Evolutionary conservation across 768 basidiomycete genomes (phyloP).

Genomic region (Tricholoma sp.): DNA sequence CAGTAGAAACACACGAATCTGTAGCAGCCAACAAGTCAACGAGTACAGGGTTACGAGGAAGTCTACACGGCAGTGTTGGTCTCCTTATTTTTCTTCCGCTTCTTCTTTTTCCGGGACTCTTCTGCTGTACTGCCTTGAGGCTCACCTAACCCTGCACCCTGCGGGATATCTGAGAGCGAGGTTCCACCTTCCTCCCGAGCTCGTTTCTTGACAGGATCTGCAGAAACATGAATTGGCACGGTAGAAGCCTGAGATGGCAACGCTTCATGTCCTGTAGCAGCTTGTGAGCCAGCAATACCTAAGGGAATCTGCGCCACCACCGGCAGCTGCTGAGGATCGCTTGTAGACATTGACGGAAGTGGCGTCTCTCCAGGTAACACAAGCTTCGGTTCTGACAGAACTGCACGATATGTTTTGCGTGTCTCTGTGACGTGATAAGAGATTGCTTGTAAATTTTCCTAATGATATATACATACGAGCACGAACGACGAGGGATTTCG

Average conservation of each 20-base stretch:
- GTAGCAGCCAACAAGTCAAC: neutral
- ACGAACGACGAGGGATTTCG: conserved; percentile 65
- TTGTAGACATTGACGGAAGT: neutral
- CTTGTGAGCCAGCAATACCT: neutral
- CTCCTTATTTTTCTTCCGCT: conserved; percentile 20
- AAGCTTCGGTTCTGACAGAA: conserved; percentile 69
- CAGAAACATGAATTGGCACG: neutral
- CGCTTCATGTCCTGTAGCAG: neutral
- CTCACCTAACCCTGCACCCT: neutral
- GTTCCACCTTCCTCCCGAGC: conserved; percentile 15
- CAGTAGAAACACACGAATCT: no score
- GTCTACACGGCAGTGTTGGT: neutral
- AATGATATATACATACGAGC: conserved; percentile 51
- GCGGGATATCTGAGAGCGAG: conserved; percentile 3
- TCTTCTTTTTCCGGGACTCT: conserved; percentile 24
- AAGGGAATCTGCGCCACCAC: neutral
- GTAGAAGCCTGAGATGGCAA: neutral
- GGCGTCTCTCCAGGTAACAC: conserved; percentile 41
- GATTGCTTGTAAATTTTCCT: neutral
- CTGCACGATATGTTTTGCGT: conserved; percentile 74
- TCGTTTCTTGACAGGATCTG: conserved; percentile 12
- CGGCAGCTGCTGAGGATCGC: neutral
- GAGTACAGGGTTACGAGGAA: neutral
- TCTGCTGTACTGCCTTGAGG: conserved; percentile 4
- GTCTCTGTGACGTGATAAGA: conserved; percentile 46